Percentiles rank a stretch among this genome's conserved stretches.
Conservation (phyloP, 1,284 basidiomycete species). For the Flammula alnicola region DNA sequence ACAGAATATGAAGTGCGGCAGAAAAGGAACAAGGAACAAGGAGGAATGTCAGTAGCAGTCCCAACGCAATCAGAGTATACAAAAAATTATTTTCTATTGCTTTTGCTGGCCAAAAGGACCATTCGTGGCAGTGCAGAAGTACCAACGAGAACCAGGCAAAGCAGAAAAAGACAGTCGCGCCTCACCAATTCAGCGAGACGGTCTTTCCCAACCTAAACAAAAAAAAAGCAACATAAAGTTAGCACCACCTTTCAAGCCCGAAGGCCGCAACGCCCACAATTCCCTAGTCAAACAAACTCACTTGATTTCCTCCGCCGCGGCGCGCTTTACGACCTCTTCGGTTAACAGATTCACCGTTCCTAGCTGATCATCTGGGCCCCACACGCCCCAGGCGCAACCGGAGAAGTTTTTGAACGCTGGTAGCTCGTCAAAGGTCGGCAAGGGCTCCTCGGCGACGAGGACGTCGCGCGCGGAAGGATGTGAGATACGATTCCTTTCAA, state of each 20-base stretch:
- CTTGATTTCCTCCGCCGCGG: constrained; percentile 69
- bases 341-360: constrained; percentile 76
- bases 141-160: no score
- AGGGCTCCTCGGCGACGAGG: constrained; percentile 13
- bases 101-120: no score
- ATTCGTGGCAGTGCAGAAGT: no score
- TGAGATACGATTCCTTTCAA: constrained; percentile 34
- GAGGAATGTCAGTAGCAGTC: no score
- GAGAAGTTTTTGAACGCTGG: constrained; percentile 58
- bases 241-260: constrained; percentile 10
- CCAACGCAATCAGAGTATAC: no score
- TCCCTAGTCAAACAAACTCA: constrained; percentile 37
- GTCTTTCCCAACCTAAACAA: constrained; percentile 53
- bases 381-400: constrained; percentile 76
- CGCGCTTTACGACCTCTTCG: constrained; percentile 60
- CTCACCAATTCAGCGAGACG: constrained; percentile 67
- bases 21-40: no score
- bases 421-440: constrained; percentile 67
- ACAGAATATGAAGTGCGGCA: no score
- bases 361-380: constrained; percentile 71
- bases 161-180: not conserved
- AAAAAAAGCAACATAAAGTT: not conserved
- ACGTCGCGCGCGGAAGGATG: constrained; percentile 14
- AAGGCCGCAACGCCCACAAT: not conserved
- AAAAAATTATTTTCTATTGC: no score